Evolutionary conservation across 164 flowering plant species (phyloP), one percentile per base, ranked within the genome.

Genomic region (Aristolochia fimbriata): DNA sequence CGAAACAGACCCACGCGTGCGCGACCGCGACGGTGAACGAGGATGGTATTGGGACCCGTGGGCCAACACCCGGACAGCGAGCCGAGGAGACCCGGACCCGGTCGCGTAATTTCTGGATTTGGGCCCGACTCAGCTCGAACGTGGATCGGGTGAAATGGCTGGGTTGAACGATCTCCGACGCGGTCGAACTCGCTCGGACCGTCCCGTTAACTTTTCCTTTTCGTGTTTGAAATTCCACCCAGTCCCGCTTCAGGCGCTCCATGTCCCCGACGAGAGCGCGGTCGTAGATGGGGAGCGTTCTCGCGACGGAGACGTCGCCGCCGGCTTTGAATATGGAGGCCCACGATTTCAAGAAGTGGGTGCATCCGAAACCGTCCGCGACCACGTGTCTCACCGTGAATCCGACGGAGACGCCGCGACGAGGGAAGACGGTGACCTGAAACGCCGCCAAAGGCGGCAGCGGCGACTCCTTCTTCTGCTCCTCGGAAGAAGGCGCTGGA

Each of bases 1-100:
- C 45, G 51, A 77, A 4, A 24, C 85, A 74, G 23, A 60, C 63
- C 88, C 83, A 78, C 15, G 70, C 57, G 22, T 67, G 68, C 0
- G 87, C 80, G 24, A 74, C 73, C 0, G 65, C 52, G 0, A 71
- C 61, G 1, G 67, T 70, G 53, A 74, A 83, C 0, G 76, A 3
- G 23, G 62, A 27, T n/a, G n/a, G n/a, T n/a, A n/a, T n/a, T n/a
- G n/a, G n/a, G 5, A 27, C 5, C 30, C 30, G 30, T 2, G 30
- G 30, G 30, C 30, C 30, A 5, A 2, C 30, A n/a, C n/a, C n/a
- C 23, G 62, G 37, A 17, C 23, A 20, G 31, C 41, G 3, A 20
- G 21, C 23, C 24, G 47, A 31, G 8, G 9, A 19, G 9, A 30
- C 15, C 53, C 43, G 17, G 9, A 30, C 15, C 53, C 43, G 17